Base-by-base conservation (phyloP, 768 basidiomycete species). In the Hericium rajendrae region DNA sequence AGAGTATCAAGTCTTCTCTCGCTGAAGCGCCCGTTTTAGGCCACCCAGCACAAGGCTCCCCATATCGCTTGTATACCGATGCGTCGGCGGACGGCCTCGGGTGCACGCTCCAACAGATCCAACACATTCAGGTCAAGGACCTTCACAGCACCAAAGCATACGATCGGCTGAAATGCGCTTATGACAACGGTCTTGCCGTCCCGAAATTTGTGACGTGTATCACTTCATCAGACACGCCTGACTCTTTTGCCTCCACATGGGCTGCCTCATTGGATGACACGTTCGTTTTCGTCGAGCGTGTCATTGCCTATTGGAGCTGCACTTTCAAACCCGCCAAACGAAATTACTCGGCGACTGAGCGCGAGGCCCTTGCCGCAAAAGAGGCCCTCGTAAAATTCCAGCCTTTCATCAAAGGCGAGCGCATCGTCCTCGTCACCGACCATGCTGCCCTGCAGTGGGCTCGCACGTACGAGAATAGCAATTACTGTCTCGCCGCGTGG, bases 61-160 rank as follows among this genome's bases (percentile, higher is more conserved):
- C 70, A 0, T 76, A 74, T 55, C 59, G 69, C 10, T 53, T 76
- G 0, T 75, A 75, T 48, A 68, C 72, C 0, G 72, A 76, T 51
- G 67, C 68, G 0, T 66, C 60, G 22, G 22, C 22, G 22, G 46
- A 57, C 0, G 68, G 54, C 4, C 48, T 69, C 2, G 68, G 59
- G 4, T 59, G 60, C n/a, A 51, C 55, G 4, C 48, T 67, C 28
- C 62, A 67, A 39, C 67, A 68, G 53, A 55, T 67, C 11, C 66
- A 67, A 40, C 46, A 51, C 1, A 67, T 67, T 12, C 53, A 38
- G 9, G 48, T 64, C 2, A 40, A n/a, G 11, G 63, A 67, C 46
- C 22, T 22, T 22, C 49, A 61, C 48, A 63, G 63, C 3, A 66
- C 65, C 4, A 58, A 61, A 40, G 48, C 50, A 6, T 67, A 63